Percentiles rank a stretch among this genome's conserved stretches.
These are phyloP conservation scores for Oryza brachyantha DNA, from an alignment of 176 grass and related monocot species.

Conservation along the genomic window DNA sequence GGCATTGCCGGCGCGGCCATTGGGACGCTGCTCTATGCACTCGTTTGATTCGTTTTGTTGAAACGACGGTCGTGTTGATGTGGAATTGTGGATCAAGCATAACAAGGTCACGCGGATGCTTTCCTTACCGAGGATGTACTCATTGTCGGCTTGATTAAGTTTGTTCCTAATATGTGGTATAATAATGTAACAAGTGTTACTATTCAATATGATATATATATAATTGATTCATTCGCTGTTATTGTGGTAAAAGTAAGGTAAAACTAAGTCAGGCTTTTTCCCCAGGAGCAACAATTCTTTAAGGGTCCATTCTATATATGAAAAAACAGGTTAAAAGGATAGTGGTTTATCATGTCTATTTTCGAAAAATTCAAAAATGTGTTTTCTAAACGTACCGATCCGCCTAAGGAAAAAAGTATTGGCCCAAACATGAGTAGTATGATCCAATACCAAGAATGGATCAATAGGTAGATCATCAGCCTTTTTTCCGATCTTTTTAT, in stretches of 20 bases:
- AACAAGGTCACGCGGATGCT: neutral
- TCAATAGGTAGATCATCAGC: neutral
- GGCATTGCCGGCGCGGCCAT: constrained; percentile 41
- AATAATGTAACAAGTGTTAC: neutral
- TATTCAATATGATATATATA: neutral
- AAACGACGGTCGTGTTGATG: neutral
- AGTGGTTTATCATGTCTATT: neutral
- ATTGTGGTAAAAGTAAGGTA: neutral
- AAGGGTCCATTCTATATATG: neutral
- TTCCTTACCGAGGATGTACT: neutral
- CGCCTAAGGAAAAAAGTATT: neutral
- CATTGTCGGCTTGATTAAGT: neutral
- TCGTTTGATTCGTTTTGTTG: constrained; percentile 43
- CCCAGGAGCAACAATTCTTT: neutral
- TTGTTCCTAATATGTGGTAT: neutral
- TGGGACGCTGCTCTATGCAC: constrained; percentile 37
- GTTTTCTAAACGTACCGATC: neutral
- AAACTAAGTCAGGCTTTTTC: neutral
- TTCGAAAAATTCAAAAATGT: neutral
- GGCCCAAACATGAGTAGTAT: neutral
- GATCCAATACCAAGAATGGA: neutral
- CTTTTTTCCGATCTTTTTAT: neutral
- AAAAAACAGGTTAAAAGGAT: neutral
- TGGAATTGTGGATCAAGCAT: neutral
- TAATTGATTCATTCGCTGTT: neutral